Percentiles rank a stretch among this genome's conserved stretches.
Evolutionary conservation across 257 asterid species (phyloP).

Genomic region (Sherardia arvensis): DNA sequence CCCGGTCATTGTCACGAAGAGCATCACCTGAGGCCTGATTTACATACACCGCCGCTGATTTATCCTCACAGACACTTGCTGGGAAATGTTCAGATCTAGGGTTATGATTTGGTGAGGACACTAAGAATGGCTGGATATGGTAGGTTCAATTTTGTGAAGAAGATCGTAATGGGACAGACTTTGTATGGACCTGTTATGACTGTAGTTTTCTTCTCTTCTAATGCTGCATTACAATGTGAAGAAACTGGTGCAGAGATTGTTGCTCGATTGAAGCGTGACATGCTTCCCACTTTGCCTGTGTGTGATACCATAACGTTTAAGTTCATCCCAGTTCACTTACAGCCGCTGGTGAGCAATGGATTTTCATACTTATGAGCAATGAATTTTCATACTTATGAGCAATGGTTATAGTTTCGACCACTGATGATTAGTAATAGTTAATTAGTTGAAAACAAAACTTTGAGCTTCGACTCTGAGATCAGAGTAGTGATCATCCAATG

Average conservation of each 20-base stretch:
- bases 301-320: slow-evolving; percentile 82
- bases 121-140: slow-evolving; percentile 34
- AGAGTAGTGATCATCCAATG: no score
- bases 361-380: slow-evolving; percentile 74
- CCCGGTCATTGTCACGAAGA: slow-evolving; percentile 78
- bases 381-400: slow-evolving; percentile 67
- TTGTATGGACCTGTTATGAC: slow-evolving; percentile 74
- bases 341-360: slow-evolving; percentile 80
- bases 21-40: slow-evolving; percentile 61
- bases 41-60: slow-evolving; percentile 76
- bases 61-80: slow-evolving; percentile 61
- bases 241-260: slow-evolving; percentile 63
- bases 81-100: slow-evolving; percentile 18
- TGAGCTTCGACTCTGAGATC: no score
- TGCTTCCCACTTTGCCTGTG: slow-evolving; percentile 70
- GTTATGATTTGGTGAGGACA: slow-evolving; percentile 31
- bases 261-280: slow-evolving; percentile 73
- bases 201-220: slow-evolving; percentile 60
- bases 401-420: no score
- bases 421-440: no score
- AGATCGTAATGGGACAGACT: slow-evolving; percentile 73
- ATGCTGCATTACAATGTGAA: slow-evolving; percentile 93
- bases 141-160: slow-evolving; percentile 53
- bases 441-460: no score
- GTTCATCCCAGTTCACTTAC: slow-evolving; percentile 78